Conservation (phyloP, 2,329 filamentous ascomycete genomes). For the Neocucurbitaria cava region DNA sequence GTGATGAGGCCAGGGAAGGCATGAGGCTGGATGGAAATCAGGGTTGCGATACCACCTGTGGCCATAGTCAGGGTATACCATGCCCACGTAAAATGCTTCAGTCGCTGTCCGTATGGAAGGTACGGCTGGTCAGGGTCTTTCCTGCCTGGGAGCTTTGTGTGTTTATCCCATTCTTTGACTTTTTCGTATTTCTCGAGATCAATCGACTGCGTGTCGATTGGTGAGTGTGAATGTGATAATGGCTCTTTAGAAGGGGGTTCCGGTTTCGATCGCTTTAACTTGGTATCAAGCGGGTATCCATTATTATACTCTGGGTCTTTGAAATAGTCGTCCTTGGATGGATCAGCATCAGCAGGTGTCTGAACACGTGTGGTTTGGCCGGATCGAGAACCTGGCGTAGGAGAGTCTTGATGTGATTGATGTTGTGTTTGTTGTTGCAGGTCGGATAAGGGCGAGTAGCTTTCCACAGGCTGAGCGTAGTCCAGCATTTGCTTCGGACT, state of each 20-base stretch:
- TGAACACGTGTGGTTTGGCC: constrained; percentile 36
- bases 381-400: constrained; percentile 17
- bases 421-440: constrained; percentile 15
- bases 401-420: constrained; percentile 1
- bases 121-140: constrained; percentile 45
- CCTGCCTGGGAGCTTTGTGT: constrained; percentile 36
- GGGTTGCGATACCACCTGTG: constrained; percentile 55
- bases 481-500: constrained; percentile 3
- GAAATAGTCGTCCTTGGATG: constrained; percentile 28
- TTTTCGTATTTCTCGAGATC: constrained; percentile 42
- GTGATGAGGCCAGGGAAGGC: constrained; percentile 57
- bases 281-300: constrained; percentile 35
- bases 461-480: constrained; percentile 10
- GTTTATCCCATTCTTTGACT: constrained; percentile 29
- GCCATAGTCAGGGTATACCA: constrained; percentile 58
- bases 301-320: constrained; percentile 30
- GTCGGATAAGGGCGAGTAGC: constrained; percentile 9
- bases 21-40: constrained; percentile 54
- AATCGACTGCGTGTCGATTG: constrained; percentile 21
- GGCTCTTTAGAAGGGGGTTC: constrained; percentile 28
- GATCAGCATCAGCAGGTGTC: constrained; percentile 29
- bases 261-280: constrained; percentile 25
- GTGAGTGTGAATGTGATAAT: constrained; percentile 18
- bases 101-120: constrained; percentile 33
- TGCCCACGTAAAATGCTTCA: constrained; percentile 56